A percentile compares a stretch with the other conserved stretches of the same genome.
Conservation (phyloP, 768 basidiomycete species). For the Butyriboletus loyo region DNA sequence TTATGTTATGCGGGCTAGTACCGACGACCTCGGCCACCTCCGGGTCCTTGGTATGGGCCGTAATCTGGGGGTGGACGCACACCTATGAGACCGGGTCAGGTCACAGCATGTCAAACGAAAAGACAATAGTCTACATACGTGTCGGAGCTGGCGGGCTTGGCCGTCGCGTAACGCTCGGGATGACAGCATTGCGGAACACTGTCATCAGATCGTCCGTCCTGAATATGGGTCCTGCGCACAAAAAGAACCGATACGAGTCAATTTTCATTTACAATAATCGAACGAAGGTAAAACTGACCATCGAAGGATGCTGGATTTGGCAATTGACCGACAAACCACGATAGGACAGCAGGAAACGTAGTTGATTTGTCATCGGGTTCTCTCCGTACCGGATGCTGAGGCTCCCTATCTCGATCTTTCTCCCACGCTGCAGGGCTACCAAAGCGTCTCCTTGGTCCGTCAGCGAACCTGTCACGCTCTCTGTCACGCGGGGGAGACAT, state of each 20-base stretch:
- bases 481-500: slow-evolving; percentile 49
- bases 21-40: slow-evolving; percentile 42
- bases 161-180: slow-evolving; percentile 55
- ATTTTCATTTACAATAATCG: slow-evolving; percentile 9
- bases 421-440: slow-evolving; percentile 43
- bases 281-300: slow-evolving; percentile 49
- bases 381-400: slow-evolving; percentile 38
- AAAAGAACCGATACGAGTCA: slow-evolving; percentile 7
- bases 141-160: slow-evolving; percentile 53
- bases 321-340: slow-evolving; percentile 82
- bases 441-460: slow-evolving; percentile 37
- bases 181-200: slow-evolving; percentile 75
- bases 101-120: background rate
- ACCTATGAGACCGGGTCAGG: slow-evolving; percentile 32
- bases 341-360: slow-evolving; percentile 56
- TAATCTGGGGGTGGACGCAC: slow-evolving; percentile 84
- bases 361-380: slow-evolving; percentile 45
- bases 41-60: slow-evolving; percentile 81
- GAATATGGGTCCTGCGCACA: slow-evolving; percentile 74
- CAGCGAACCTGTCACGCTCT: slow-evolving; percentile 44
- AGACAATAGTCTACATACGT: slow-evolving; percentile 29
- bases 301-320: slow-evolving; percentile 76
- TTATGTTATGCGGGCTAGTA: slow-evolving; percentile 26
- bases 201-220: slow-evolving; percentile 88
- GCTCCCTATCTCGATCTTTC: slow-evolving; percentile 43